Evolutionary conservation across 805 yeast genomes (phyloP).

Genomic region (Naumovozyma dairenensis): DNA sequence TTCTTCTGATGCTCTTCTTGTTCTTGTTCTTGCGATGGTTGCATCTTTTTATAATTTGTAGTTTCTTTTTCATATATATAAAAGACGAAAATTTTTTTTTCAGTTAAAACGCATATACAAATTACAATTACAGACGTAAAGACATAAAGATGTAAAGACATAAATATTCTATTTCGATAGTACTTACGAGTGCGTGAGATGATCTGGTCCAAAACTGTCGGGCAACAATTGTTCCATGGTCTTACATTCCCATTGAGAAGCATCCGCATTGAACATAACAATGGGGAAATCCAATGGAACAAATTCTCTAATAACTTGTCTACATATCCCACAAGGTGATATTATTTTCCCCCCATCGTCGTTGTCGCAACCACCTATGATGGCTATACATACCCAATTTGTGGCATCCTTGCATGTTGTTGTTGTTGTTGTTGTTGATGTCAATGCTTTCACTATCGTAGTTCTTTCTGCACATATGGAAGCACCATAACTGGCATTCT

Average conservation of each 20-base stretch:
- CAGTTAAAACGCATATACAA: too few species aligned
- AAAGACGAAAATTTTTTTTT: too few species aligned
- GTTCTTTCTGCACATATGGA: slow-evolving; percentile 71
- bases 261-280: slow-evolving; percentile 56
- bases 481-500: slow-evolving; percentile 84
- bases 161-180: too few species aligned
- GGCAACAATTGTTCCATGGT: slow-evolving; percentile 64
- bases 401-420: background rate
- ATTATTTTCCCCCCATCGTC: slow-evolving; percentile 38
- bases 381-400: slow-evolving; percentile 14
- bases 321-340: slow-evolving; percentile 90
- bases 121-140: too few species aligned
- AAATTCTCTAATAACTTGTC: slow-evolving; percentile 85
- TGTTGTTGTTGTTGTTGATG: slow-evolving; percentile 4
- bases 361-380: too few species aligned
- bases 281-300: slow-evolving; percentile 43
- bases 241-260: slow-evolving; percentile 35
- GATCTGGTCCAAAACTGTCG: slow-evolving; percentile 77
- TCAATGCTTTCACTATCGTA: slow-evolving; percentile 49
- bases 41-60: too few species aligned
- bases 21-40: too few species aligned
- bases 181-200: too few species aligned
- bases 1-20: too few species aligned
- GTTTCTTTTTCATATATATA: too few species aligned
- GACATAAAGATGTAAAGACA: too few species aligned